phyloP scores from a whole-genome alignment of 2,329 filamentous ascomycete species.

The Pseudogymnoascus sp. region DNA sequence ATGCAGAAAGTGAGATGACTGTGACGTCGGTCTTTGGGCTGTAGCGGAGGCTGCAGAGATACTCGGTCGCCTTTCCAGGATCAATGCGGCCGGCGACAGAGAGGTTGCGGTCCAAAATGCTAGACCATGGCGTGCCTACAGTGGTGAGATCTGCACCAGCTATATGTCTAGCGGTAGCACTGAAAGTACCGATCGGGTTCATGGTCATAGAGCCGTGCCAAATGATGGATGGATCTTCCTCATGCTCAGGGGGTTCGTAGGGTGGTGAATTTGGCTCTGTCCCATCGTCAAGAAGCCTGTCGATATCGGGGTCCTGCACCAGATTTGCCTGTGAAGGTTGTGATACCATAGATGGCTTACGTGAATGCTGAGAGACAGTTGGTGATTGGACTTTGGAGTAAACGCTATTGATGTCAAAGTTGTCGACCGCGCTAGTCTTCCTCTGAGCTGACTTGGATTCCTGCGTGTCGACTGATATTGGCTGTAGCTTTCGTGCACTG shows the following conservation, averaged over 20 bases:
- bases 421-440: conserved; percentile 21
- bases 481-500: conserved; percentile 13
- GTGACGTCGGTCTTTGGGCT: conserved; percentile 75
- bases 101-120: conserved; percentile 62
- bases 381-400: conserved; percentile 78
- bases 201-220: conserved; percentile 73
- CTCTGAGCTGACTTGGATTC: background rate
- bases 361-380: conserved; percentile 37
- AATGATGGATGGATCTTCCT: conserved; percentile 59
- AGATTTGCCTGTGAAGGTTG: conserved; percentile 31
- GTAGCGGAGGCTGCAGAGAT: conserved; percentile 78
- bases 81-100: conserved; percentile 73
- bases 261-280: conserved; percentile 59
- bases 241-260: conserved; percentile 71
- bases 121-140: conserved; percentile 54
- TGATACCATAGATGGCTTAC: conserved; percentile 41
- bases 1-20: conserved; percentile 62
- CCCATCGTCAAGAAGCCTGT: conserved; percentile 76
- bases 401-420: conserved; percentile 80
- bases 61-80: conserved; percentile 75
- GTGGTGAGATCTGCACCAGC: conserved; percentile 69
- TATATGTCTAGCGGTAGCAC: conserved; percentile 69
- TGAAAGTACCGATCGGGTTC: conserved; percentile 67
- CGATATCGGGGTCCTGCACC: conserved; percentile 76
- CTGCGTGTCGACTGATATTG: conserved; percentile 22